Evolutionary conservation across 129 eudicot genomes (phyloP), one percentile per base, ranked within the genome.

Genomic region (Helianthus tuberosus): DNA sequence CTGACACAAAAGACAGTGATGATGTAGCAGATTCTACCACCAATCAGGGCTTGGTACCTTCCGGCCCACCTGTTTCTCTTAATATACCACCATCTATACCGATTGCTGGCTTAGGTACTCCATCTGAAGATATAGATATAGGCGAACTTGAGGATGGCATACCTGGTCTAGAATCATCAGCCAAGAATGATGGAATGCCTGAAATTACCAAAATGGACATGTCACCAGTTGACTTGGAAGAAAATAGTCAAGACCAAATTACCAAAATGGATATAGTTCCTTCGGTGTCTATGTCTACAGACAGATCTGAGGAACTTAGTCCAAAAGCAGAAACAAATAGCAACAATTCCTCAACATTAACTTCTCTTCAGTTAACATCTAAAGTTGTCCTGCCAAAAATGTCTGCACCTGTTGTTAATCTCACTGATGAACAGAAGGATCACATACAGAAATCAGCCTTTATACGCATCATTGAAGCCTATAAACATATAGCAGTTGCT

Each of bases 291-390:
- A 87, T 87, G 59, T 95, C 99, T 43, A 87, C 91, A 51, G 99
- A 95, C 71, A 91, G 80, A 76, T 91, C 99, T 48, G 99, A 95
- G 82, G 99, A 95, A 77, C 92, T 88, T 80, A 91, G 99, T 69
- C 90, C 96, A 46, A 93, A 86, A 80, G 82, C 74, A 20, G 97
- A 91, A 51, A 72, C 80, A 75, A 87, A 76, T 69, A 82, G 80
- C 72, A 79, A 75, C 25, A 87, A 64, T 66, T 80, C 89, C 66
- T 86, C 91, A 13, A 83, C 85, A 35, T 91, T 88, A 75, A 94
- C 89, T 80, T 95, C 97, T 80, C 58, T 81, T 75, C 86, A 84
- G 64, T 69, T 86, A 49, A 32, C 80, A 61, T 46, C 85, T 59
- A 89, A 84, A 69, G 73, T 95, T 80, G 82, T 85, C 53, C 86